Evolutionary conservation across 2,329 filamentous ascomycete genomes (phyloP).

Genomic region (Elsinoe australis): DNA sequence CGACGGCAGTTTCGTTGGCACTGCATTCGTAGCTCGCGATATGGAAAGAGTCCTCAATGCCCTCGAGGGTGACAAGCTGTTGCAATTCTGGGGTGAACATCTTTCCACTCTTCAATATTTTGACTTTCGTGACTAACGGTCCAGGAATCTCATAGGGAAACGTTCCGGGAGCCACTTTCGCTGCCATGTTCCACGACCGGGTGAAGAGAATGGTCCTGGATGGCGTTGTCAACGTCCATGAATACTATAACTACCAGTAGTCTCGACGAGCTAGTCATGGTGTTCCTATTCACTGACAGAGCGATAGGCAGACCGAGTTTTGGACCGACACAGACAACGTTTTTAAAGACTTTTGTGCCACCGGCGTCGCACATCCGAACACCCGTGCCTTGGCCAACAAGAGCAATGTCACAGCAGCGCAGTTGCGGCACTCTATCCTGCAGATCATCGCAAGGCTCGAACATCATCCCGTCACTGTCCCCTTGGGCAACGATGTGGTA

Average conservation of each 20-base stretch:
- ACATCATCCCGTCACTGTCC: not conserved
- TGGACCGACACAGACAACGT: not conserved
- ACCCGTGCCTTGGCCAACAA: not conserved
- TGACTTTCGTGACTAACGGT: not conserved
- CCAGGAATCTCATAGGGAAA: conserved; percentile 49
- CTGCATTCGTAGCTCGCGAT: conserved; percentile 40
- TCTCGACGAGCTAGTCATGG: not conserved
- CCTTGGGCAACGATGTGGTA: not conserved
- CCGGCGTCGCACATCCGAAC: not conserved
- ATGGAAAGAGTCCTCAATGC: conserved; percentile 41
- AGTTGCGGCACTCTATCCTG: not conserved
- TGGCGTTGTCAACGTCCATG: conserved; percentile 16
- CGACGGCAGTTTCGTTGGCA: conserved; percentile 34
- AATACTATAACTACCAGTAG: conserved; percentile 11
- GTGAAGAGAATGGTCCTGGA: conserved; percentile 47
- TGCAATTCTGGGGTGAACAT: conserved; percentile 37
- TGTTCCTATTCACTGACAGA: not conserved
- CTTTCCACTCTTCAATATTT: not conserved
- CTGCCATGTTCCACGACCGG: conserved; percentile 45
- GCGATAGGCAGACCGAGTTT: not conserved
- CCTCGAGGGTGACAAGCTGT: conserved; percentile 35
- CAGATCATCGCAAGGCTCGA: not conserved
- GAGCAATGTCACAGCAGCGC: not conserved
- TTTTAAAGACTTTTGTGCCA: not conserved
- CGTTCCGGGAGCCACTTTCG: conserved; percentile 46